phyloP scores from a whole-genome alignment of 768 basidiomycete species.

The Boletales sp. region DNA sequence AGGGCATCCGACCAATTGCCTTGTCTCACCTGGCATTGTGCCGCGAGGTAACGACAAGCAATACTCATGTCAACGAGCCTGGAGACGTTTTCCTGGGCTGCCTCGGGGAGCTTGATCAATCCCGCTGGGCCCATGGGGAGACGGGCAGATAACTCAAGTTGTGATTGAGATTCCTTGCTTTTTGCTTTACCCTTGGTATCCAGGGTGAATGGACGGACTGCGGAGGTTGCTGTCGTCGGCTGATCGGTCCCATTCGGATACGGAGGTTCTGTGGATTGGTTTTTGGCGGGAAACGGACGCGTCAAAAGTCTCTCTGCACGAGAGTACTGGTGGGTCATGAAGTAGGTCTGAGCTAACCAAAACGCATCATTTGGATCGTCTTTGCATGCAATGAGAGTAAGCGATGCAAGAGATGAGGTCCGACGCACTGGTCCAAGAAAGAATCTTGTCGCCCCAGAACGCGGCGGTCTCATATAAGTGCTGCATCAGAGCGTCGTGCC shows the following conservation, averaged over 20 bases:
- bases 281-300: constrained; percentile 68
- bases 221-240: constrained; percentile 20
- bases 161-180: constrained; percentile 34
- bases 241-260: constrained; percentile 24
- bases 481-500: constrained; percentile 98
- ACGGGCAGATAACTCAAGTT: constrained; percentile 42
- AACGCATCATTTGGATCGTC: constrained; percentile 98
- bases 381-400: constrained; percentile 27
- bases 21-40: constrained; percentile 89
- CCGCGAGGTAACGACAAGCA: constrained; percentile 93
- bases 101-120: constrained; percentile 64
- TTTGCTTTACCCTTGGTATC: constrained; percentile 60
- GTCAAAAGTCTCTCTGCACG: constrained; percentile 90
- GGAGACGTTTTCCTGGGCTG: constrained; percentile 62
- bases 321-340: constrained; percentile 92
- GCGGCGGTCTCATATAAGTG: constrained; percentile 96
- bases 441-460: constrained; percentile 98
- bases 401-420: constrained; percentile 15
- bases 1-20: constrained; percentile 91
- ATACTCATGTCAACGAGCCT: constrained; percentile 91
- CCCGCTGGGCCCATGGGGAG: constrained; percentile 71
- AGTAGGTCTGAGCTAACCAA: constrained; percentile 98
- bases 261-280: constrained; percentile 36
- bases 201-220: constrained; percentile 41
- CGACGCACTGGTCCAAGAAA: constrained; percentile 88